Evolutionary conservation across 2,329 filamentous ascomycete species (phyloP), one percentile per base, ranked within the genome.

Genomic region (Diplodia sapinea): DNA sequence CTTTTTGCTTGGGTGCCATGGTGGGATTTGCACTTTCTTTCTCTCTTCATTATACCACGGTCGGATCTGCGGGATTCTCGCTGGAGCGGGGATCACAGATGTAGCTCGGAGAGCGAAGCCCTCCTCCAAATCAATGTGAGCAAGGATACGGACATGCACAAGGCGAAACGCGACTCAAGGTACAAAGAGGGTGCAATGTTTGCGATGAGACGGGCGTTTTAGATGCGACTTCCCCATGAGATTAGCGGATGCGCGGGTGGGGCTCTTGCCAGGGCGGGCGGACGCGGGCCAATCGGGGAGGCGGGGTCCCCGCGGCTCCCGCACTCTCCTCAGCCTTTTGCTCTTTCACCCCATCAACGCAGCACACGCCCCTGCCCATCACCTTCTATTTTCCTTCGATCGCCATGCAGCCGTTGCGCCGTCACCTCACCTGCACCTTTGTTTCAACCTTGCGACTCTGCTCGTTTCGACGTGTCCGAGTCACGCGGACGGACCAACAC

Each of bases 171-270:
- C 5, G 8, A 31, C 7, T 17, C 11, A 33, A 55, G 15, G 9
- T 7, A 26, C 23, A 26, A 26, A 26, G 23, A 26, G 23, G 23
- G 6, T 33, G 31, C 5, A 33, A 33, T 33, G 31, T 40, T 33
- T 26, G 55, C 13, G 33, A 40, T 36, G 12, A 9, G 40, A 47
- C 59, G 29, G 29, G 57, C 33, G 43, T 62, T 62, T 62, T 51
- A 33, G 23, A 51, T 36, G 31, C 59, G 31, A 17, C 59, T 51
- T 63, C 59, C 59, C 59, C 59, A 43, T 43, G 59, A 63, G 59
- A 63, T 63, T 63, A 20, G 17, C 59, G 59, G 59, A 31, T 49
- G 29, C 12, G 47, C 6, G 31, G 43, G 50, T 47, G 59, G 59
- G 23, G 20, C 29, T 13, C 38, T 51, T 49, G 20, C 4, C 23